These are phyloP conservation scores for Drechslerella dactyloides DNA, from an alignment of 2,329 filamentous ascomycete genomes.

Conservation along the genomic window DNA sequence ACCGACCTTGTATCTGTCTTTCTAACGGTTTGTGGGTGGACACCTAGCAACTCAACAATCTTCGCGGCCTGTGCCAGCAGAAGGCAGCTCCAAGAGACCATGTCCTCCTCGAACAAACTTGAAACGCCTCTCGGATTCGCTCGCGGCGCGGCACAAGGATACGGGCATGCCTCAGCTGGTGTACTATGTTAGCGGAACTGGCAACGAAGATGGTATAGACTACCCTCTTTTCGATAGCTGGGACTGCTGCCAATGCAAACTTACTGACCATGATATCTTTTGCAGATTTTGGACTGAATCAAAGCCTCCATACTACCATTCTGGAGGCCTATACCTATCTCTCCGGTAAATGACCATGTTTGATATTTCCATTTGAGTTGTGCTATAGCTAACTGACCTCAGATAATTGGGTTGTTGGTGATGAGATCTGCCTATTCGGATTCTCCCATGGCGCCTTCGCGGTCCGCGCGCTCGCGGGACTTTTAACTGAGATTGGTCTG, in stretches of 20 bases:
- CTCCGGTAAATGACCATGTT: conserved; percentile 15
- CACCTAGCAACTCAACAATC: conserved; percentile 13
- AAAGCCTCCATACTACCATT: conserved; percentile 39
- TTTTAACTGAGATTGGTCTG: conserved; percentile 63
- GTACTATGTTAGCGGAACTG: conserved; percentile 33
- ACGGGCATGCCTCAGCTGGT: conserved; percentile 32
- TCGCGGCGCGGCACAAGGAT: conserved; percentile 19
- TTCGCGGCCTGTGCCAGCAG: not conserved
- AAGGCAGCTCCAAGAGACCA: not conserved
- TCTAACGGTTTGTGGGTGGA: not conserved
- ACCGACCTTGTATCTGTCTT: not conserved
- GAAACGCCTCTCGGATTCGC: conserved; percentile 37
- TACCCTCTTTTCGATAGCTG: not conserved
- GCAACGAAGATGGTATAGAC: conserved; percentile 26
- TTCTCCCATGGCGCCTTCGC: conserved; percentile 69
- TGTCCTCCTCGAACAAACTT: conserved; percentile 29
- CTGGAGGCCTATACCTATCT: conserved; percentile 35
- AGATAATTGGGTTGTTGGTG: conserved; percentile 66
- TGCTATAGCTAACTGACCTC: not conserved
- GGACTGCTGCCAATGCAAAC: not conserved
- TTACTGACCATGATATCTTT: not conserved
- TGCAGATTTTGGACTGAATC: conserved; percentile 36
- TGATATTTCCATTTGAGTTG: not conserved
- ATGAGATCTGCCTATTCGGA: conserved; percentile 65
- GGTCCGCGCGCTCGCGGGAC: conserved; percentile 64